Base-by-base conservation (phyloP, 2,329 filamentous ascomycete genomes). In the Fusarium lyarnte region DNA sequence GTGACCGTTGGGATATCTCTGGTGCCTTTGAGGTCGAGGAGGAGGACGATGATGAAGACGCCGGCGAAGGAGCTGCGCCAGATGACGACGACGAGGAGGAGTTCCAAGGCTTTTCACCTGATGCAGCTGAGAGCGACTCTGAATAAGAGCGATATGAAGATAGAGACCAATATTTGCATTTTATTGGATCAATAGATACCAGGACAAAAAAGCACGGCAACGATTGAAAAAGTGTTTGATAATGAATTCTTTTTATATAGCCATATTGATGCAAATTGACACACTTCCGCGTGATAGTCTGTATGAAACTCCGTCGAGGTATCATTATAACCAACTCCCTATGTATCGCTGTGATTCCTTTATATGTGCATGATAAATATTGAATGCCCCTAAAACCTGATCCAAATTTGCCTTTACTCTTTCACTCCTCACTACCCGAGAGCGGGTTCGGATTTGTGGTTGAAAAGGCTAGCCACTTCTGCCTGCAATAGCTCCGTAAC, bases 1-100 rank as follows among this genome's bases (percentile, higher is more conserved):
- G 96, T 2, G 96, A 98, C 82, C 88, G 96, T 46, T 98, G 95
- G 94, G 96, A 99, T 83, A 87, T 98, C 54, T 92, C 90, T 51
- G 96, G 91, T 2, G 90, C 90, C 38, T 94, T 93, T 80, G 93
- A 92, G 29, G 91, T 97, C 36, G 87, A 88, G 70, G 87, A 89
- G 65, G 80, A 84, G 41, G 87, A 87, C 3, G 85, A 82, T 1
- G 83, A 82, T 0, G 81, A 82, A 1, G 78, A 82, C 1, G 82
- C 73, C 58, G 80, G 78, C 3, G 81, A 79, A 6, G 80, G 78
- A 3, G 80, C 78, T 13, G 82, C 78, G 36, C 13, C 84, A 17
- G 84, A 86, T 31, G 83, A 82, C 0, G 78, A 82, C 0, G 83
- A 81, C 2, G 82, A 88, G 65, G 86, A 89, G 60, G 87, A 88